Conservation (phyloP, 768 basidiomycete species). For the Psilocybe tampanensis region DNA sequence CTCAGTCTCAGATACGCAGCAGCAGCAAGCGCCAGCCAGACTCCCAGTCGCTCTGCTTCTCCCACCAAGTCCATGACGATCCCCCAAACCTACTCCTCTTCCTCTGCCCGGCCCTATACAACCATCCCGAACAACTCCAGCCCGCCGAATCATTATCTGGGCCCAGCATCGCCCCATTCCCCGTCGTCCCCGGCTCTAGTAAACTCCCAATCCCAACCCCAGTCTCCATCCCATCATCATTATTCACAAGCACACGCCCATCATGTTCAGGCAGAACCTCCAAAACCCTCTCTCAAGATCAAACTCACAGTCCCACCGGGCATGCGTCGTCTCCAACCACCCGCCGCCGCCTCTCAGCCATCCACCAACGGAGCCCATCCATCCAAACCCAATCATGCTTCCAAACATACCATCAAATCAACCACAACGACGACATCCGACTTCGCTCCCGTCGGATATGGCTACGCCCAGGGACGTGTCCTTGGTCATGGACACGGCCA, state of each 20-base stretch:
- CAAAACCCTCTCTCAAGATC: conserved; percentile 61
- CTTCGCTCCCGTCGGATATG: not conserved
- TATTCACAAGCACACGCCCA: too few relatives aligned
- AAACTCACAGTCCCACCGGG: conserved; percentile 67
- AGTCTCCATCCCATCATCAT: not conserved
- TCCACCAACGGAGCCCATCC: too few relatives aligned
- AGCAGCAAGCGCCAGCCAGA: conserved; percentile 10
- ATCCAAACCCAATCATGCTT: conserved; percentile 27
- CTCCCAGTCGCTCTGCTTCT: conserved; percentile 28
- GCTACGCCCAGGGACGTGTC: not conserved
- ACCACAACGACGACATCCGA: not conserved
- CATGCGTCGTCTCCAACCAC: conserved; percentile 41
- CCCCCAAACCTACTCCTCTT: not conserved
- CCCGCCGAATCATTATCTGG: conserved; percentile 20
- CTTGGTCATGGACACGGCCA: not conserved
- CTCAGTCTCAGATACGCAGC: conserved; percentile 39
- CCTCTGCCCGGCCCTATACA: conserved; percentile 16
- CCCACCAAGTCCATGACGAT: conserved; percentile 24
- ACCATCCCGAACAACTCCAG: not conserved
- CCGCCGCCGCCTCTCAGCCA: too few relatives aligned
- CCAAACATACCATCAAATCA: conserved; percentile 25
- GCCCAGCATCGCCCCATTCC: conserved; percentile 35
- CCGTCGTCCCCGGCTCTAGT: conserved; percentile 26
- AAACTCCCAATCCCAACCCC: not conserved
- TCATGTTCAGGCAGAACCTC: conserved; percentile 6